Base-by-base conservation (phyloP, 2,329 filamentous ascomycete species). In the Cercospora sesami region DNA sequence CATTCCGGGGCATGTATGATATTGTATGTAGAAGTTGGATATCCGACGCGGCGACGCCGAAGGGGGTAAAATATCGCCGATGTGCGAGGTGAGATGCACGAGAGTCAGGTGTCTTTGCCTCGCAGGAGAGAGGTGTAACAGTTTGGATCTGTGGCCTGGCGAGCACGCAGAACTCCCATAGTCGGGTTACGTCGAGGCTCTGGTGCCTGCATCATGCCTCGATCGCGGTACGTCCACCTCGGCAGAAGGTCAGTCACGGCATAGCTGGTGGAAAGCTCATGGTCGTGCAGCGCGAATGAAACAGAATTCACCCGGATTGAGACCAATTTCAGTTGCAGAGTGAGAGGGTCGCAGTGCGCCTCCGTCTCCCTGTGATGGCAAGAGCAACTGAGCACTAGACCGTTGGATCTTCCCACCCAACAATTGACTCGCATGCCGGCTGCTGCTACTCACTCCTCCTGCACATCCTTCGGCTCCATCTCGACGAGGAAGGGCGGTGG, bases 31-130 rank as follows among this genome's bases (percentile, higher is more conserved):
- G 18, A 23, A 16, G 1, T n/a, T 36, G 16, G n/a, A 3, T 0
- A 36, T 59, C 55, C 55, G 55, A 16, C 55, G 55, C 55, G 55
- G 30, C 31, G 55, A 33, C 30, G 55, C 5, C 55, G 55, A 59
- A 23, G 55, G 16, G 4, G 55, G 55, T 59, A 21, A 59, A 59
- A 28, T 18, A 33, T 58, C 28, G 30, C 28, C 18, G 26, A 28
- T 21, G 55, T 33, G 28, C 23, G 23, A 53, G 12, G 55, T 4
- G 16, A 58, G 55, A 4, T 26, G 21, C 21, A 8, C 21, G 5
- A 26, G 5, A 26, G 23, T 3, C 12, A 0, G 48, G 48, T 26
- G 48, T 9, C 23, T 26, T 5, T 2, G 48, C 48, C 21, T 28
- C 48, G 21, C 48, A 26, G 48, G 2, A 23, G 12, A 26, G 21